Percentiles rank a stretch among this genome's conserved stretches.
These are phyloP conservation scores for Dictyostelium purpureum DNA, from an alignment of 78 protist genomes.

Conservation along the genomic window DNA sequence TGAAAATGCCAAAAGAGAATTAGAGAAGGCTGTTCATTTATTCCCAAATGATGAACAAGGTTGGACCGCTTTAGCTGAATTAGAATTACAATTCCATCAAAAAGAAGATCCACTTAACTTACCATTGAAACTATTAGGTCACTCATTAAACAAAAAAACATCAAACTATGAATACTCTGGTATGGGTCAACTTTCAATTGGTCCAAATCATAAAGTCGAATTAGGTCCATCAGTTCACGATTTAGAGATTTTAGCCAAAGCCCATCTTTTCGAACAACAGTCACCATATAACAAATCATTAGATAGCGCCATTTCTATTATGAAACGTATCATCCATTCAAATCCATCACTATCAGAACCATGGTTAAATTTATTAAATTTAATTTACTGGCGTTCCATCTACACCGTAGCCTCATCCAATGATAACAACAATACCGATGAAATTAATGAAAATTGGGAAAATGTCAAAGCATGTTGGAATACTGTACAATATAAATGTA, in stretches of 20 bases:
- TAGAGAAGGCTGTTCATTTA: conserved; percentile 20
- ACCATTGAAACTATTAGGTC: not conserved
- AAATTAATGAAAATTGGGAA: conserved; percentile 36
- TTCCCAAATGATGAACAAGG: conserved; percentile 5
- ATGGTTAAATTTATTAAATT: conserved; percentile 15
- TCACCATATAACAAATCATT: not conserved
- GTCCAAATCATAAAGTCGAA: not conserved
- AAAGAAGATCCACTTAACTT: not conserved
- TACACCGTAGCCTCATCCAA: conserved; percentile 3
- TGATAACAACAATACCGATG: not conserved
- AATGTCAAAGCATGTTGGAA: not conserved
- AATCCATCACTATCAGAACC: not conserved
- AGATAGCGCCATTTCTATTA: not conserved
- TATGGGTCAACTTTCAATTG: not conserved
- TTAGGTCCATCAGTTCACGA: not conserved
- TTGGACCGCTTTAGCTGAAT: conserved; percentile 22
- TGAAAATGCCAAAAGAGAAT: conserved; percentile 11
- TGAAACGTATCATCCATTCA: conserved; percentile 2
- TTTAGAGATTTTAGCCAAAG: not conserved
- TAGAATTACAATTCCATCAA: not conserved
- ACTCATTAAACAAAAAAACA: conserved; percentile 1
- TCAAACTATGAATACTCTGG: not conserved
- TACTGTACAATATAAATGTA: not conserved
- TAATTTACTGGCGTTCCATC: conserved; percentile 1
- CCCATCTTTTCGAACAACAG: not conserved